These are phyloP conservation scores for Mortierella polycephala DNA, from an alignment of 371 early-diverging fungal genomes.

Conservation along the genomic window DNA sequence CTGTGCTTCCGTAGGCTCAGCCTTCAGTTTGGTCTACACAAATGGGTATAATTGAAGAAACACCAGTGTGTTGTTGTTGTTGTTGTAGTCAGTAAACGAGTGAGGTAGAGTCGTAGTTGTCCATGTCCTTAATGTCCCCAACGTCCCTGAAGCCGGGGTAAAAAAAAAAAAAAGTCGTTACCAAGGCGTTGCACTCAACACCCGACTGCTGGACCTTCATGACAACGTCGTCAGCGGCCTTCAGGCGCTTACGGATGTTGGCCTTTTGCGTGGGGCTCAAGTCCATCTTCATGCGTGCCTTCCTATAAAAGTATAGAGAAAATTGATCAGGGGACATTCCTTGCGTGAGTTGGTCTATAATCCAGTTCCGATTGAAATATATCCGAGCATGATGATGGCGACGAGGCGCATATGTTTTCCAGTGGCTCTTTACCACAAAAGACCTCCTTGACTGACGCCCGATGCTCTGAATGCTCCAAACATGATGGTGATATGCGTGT, in stretches of 20 bases:
- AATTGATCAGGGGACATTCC: background rate
- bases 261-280: conserved; percentile 89
- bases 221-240: conserved; percentile 91
- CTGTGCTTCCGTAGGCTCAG: conserved; percentile 84
- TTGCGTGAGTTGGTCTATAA: background rate
- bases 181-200: conserved; percentile 88
- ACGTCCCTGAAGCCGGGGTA: background rate
- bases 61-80: too few species aligned
- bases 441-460: conserved; percentile 74
- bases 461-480: conserved; percentile 83
- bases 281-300: conserved; percentile 82
- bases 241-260: conserved; percentile 92
- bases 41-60: background rate
- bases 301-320: conserved; percentile 55
- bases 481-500: conserved; percentile 57
- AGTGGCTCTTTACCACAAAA: conserved; percentile 66
- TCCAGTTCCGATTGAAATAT: too few species aligned
- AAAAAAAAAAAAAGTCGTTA: conserved; percentile 40
- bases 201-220: conserved; percentile 86
- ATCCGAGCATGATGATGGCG: too few species aligned
- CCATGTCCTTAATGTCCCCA: too few species aligned
- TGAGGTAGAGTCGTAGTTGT: too few species aligned
- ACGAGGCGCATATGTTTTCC: background rate
- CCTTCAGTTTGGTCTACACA: conserved; percentile 71
- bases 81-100: too few species aligned